A percentile compares a stretch with the other conserved stretches of the same genome.
Evolutionary conservation across 2,329 filamentous ascomycete species (phyloP).

Genomic region (Magnaporthiopsis rhizophila): DNA sequence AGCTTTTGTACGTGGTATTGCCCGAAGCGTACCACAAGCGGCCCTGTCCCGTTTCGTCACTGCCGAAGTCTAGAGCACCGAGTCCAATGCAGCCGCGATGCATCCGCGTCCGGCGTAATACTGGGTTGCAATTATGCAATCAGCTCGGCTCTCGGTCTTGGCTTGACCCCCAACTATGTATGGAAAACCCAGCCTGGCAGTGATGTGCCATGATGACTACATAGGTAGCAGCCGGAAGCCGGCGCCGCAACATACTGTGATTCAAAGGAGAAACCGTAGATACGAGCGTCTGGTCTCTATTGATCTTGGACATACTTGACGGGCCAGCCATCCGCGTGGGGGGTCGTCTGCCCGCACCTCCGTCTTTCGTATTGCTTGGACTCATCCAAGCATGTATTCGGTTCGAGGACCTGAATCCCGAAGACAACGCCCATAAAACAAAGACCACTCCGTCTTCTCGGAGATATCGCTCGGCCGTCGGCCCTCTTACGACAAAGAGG

Average conservation of each 20-base stretch:
- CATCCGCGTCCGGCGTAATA: too few species aligned
- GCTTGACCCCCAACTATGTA: too few species aligned
- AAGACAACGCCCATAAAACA: not conserved
- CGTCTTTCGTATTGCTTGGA: too few species aligned
- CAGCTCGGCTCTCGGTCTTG: not conserved
- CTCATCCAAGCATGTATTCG: too few species aligned
- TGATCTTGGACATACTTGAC: not conserved
- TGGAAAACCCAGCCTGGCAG: too few species aligned
- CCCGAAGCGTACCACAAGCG: not conserved
- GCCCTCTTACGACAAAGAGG: not conserved
- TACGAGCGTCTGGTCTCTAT: too few species aligned
- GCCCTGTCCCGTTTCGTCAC: not conserved
- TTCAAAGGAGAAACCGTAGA: not conserved
- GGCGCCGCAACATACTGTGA: not conserved
- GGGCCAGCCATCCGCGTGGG: not conserved
- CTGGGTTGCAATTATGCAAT: not conserved
- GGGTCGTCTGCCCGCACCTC: too few species aligned
- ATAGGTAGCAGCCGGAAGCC: not conserved
- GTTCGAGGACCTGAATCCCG: not conserved
- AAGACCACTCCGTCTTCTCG: not conserved
- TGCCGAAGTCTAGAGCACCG: not conserved
- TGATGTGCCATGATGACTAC: not conserved
- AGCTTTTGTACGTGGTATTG: not conserved
- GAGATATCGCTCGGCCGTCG: not conserved
- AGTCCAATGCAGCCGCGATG: not conserved